Percentiles rank a stretch among this genome's conserved stretches.
phyloP scores from a whole-genome alignment of 2,329 filamentous ascomycete species.

The Scedosporium boydii region DNA sequence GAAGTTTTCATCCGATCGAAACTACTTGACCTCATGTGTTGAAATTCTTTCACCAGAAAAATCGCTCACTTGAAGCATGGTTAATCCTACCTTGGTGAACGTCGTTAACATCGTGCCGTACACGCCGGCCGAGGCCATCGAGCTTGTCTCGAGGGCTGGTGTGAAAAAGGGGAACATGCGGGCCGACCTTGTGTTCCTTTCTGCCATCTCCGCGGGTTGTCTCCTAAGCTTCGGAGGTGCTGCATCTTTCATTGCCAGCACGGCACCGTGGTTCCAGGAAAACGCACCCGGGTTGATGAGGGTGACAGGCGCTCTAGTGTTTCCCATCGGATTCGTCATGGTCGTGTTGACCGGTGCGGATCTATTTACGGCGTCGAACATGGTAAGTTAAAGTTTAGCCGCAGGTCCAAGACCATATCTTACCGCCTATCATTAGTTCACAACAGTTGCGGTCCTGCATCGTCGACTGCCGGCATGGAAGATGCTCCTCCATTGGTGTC shows the following conservation, averaged over 20 bases:
- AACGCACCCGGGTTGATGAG: constrained; percentile 38
- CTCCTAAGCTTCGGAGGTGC: constrained; percentile 42
- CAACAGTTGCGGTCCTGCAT: constrained; percentile 9
- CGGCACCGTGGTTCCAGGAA: constrained; percentile 35
- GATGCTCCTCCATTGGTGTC: constrained; percentile 22
- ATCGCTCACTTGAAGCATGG: not conserved
- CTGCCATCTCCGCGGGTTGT: constrained; percentile 39
- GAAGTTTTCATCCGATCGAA: too few species aligned
- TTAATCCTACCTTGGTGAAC: constrained; percentile 2
- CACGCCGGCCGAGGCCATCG: constrained; percentile 37
- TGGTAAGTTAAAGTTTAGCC: constrained; percentile 19
- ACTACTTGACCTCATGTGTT: too few species aligned
- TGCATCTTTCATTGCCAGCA: constrained; percentile 32
- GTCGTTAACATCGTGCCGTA: constrained; percentile 21
- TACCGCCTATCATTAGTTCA: constrained; percentile 9
- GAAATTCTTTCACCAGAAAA: too few species aligned
- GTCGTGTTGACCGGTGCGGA: constrained; percentile 38
- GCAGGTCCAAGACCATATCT: not conserved
- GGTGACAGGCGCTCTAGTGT: constrained; percentile 33
- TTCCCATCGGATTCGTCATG: constrained; percentile 39
- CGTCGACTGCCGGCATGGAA: constrained; percentile 8
- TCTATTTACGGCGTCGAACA: constrained; percentile 35
- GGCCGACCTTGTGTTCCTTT: constrained; percentile 41
- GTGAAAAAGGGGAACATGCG: constrained; percentile 41
- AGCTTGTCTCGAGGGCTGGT: constrained; percentile 39